These are phyloP conservation scores for Byssoonygena ceratinophila DNA, from an alignment of 2,329 filamentous ascomycete species.

Conservation along the genomic window DNA sequence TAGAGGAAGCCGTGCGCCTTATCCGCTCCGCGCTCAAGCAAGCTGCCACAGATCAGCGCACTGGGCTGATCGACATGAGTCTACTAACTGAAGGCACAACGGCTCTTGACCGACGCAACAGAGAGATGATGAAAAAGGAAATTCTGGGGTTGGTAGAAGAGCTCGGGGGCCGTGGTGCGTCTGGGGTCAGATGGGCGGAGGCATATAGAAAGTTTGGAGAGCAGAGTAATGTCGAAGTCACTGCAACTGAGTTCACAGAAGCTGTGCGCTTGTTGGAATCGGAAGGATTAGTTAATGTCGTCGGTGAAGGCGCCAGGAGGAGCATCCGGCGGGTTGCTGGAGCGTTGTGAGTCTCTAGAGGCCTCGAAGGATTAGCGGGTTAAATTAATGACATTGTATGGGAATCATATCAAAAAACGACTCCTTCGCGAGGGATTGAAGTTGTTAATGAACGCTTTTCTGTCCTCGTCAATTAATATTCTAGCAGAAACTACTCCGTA, in stretches of 20 bases:
- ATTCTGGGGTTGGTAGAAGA: constrained; percentile 69
- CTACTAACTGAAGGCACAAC: constrained; percentile 89
- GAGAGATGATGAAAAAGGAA: constrained; percentile 73
- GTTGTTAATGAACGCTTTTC: not conserved
- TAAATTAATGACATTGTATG: not conserved
- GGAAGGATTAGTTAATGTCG: constrained; percentile 70
- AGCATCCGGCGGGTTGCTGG: constrained; percentile 66
- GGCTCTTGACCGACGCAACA: constrained; percentile 70
- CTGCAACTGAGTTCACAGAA: constrained; percentile 71
- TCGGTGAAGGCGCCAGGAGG: constrained; percentile 74
- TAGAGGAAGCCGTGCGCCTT: constrained; percentile 78
- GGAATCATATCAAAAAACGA: not conserved
- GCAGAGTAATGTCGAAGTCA: constrained; percentile 56
- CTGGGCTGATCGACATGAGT: constrained; percentile 92
- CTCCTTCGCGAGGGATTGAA: not conserved
- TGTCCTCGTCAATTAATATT: too few species aligned
- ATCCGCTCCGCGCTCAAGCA: constrained; percentile 94
- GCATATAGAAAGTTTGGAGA: constrained; percentile 63
- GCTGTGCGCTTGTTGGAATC: constrained; percentile 68
- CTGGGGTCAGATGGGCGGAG: constrained; percentile 67
- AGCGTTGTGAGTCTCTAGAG: constrained; percentile 24
- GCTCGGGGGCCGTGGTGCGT: constrained; percentile 53
- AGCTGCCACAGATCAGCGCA: constrained; percentile 83
- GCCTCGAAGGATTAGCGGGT: not conserved
- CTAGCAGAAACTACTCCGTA: too few species aligned